Percentiles rank a stretch among this genome's conserved stretches.
phyloP scores from a whole-genome alignment of 2,329 filamentous ascomycete genomes.

The Cryphonectria carpinicola region DNA sequence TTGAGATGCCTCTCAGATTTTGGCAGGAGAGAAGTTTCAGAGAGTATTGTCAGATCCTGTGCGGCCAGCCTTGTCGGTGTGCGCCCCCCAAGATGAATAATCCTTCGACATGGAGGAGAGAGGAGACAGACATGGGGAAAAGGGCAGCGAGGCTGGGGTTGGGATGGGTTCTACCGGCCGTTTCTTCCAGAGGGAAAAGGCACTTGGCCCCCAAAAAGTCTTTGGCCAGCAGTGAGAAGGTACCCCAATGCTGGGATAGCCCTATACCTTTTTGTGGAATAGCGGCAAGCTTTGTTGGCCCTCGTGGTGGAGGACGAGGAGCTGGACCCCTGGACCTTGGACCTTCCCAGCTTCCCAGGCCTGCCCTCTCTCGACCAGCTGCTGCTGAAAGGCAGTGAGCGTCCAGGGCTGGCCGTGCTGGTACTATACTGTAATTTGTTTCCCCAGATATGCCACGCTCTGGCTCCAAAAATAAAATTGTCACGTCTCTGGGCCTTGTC shows the following conservation, averaged over 20 bases:
- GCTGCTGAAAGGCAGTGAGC: neutral
- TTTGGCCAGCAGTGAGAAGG: no score
- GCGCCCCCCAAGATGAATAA: neutral
- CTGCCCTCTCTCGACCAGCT: neutral
- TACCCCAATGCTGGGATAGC: neutral
- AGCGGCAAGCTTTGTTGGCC: neutral
- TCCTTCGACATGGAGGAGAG: neutral
- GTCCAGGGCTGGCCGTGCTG: neutral
- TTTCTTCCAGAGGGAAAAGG: no score
- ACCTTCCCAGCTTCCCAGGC: no score
- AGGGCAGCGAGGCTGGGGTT: no score
- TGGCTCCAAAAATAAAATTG: slow-evolving; percentile 15
- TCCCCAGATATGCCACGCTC: neutral
- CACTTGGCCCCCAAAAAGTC: no score
- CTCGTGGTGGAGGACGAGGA: neutral
- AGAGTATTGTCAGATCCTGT: no score
- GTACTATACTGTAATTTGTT: neutral
- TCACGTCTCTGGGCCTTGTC: neutral
- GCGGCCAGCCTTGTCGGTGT: no score
- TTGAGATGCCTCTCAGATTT: neutral
- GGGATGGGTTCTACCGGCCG: no score
- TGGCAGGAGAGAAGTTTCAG: neutral
- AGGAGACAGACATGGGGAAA: no score
- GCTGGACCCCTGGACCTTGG: slow-evolving; percentile 6
- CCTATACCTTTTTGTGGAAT: neutral